phyloP scores from a whole-genome alignment of 2,329 filamentous ascomycete genomes.

The Catunica adiposa region DNA sequence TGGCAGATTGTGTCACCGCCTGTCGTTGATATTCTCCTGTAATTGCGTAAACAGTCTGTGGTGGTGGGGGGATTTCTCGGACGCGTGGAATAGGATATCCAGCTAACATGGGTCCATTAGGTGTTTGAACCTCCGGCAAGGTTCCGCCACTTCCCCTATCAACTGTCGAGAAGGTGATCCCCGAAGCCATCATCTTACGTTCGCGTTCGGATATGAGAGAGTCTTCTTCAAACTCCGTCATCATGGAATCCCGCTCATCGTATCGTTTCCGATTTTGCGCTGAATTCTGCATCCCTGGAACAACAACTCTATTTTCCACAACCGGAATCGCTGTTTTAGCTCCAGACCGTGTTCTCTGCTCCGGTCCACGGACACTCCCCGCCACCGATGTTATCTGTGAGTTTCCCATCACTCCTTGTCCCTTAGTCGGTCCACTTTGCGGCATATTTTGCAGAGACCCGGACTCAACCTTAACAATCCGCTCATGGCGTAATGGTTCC shows the following conservation, averaged over 20 bases:
- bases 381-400: not conserved
- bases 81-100: not conserved
- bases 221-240: slow-evolving; percentile 38
- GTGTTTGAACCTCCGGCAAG: slow-evolving; percentile 9
- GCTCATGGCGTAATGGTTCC: not conserved
- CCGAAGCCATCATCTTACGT: slow-evolving; percentile 30
- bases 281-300: not conserved
- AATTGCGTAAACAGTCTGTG: not conserved
- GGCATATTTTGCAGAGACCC: not conserved
- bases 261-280: slow-evolving; percentile 6
- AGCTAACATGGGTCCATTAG: slow-evolving; percentile 15
- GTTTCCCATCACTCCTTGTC: not conserved
- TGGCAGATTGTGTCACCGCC: slow-evolving; percentile 4
- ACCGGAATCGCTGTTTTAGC: too few species aligned
- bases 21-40: slow-evolving; percentile 13
- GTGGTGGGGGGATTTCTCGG: slow-evolving; percentile 6
- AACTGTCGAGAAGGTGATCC: slow-evolving; percentile 35
- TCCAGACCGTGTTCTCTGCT: too few species aligned
- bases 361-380: not conserved
- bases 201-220: slow-evolving; percentile 19
- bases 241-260: slow-evolving; percentile 26
- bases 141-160: slow-evolving; percentile 18
- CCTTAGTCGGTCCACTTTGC: not conserved
- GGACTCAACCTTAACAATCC: slow-evolving; percentile 4
- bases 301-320: too few species aligned